phyloP scores from a whole-genome alignment of 306 rosid genomes.

The Prunus mume region DNA sequence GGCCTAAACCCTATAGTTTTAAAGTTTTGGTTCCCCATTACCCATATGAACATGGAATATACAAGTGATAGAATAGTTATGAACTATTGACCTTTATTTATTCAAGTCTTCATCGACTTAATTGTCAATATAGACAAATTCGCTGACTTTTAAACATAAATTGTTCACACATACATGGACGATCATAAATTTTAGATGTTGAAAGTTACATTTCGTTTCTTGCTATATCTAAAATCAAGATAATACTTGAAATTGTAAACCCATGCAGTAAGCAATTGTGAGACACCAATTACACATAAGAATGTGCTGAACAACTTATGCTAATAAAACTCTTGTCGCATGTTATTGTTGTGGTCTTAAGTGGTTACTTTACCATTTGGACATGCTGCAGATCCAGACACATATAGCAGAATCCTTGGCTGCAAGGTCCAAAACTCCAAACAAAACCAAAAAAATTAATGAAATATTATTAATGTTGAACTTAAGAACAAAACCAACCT shows the following conservation, averaged over 20 bases:
- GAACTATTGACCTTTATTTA: background rate
- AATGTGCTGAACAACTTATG: no score
- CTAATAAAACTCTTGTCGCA: background rate
- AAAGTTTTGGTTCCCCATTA: background rate
- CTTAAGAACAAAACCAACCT: constrained; percentile 17
- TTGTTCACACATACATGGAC: no score
- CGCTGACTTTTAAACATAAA: no score
- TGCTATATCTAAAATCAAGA: no score
- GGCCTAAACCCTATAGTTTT: background rate
- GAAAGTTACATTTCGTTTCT: no score
- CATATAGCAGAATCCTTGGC: background rate
- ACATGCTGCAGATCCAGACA: background rate
- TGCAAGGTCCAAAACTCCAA: background rate
- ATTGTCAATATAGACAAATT: no score
- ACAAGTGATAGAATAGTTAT: no score
- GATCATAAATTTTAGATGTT: no score
- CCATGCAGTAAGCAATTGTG: no score
- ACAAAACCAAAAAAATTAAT: background rate
- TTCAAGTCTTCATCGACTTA: no score
- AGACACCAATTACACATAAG: no score
- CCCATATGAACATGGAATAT: background rate
- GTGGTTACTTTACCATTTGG: background rate
- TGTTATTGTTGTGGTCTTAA: background rate
- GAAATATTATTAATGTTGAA: background rate
- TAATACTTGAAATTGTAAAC: no score